phyloP scores from a whole-genome alignment of 306 rosid species.

The Luffa aegyptiaca region DNA sequence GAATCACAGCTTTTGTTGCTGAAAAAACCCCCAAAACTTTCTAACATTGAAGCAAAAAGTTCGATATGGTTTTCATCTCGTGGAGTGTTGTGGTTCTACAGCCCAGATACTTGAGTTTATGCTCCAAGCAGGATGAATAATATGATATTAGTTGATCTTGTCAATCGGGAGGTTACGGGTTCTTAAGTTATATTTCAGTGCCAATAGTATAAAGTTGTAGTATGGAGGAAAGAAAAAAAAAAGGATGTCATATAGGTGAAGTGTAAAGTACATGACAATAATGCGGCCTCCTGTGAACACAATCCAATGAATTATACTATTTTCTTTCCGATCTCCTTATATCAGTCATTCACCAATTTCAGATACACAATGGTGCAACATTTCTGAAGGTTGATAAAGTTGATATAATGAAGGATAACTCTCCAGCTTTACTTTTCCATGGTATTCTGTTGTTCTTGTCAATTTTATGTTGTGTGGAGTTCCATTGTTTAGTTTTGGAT shows the following conservation, averaged over 20 bases:
- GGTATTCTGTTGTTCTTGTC: conserved; percentile 29
- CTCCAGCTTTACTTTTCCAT: conserved; percentile 72
- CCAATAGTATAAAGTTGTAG: not conserved
- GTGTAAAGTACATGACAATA: not conserved
- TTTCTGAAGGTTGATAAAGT: conserved; percentile 72
- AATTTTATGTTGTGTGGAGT: conserved; percentile 6
- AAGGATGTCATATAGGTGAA: not conserved
- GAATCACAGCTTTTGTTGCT: not conserved
- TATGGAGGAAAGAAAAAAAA: not conserved
- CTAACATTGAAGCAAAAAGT: not conserved
- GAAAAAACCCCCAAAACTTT: not conserved
- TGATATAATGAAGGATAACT: conserved; percentile 60
- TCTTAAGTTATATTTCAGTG: not conserved
- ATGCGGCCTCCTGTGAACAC: not conserved
- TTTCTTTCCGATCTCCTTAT: not conserved
- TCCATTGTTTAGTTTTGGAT: conserved; percentile 2
- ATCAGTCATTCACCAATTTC: conserved; percentile 9
- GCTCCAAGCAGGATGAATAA: not conserved
- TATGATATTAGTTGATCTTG: not conserved
- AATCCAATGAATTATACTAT: not conserved
- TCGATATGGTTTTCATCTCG: not conserved
- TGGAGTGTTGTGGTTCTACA: not conserved
- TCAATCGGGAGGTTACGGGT: not conserved
- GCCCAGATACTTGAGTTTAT: not conserved
- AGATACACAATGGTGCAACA: conserved; percentile 87